Conservation (phyloP, 768 basidiomycete genomes). For the Pulveroboletus frians region DNA sequence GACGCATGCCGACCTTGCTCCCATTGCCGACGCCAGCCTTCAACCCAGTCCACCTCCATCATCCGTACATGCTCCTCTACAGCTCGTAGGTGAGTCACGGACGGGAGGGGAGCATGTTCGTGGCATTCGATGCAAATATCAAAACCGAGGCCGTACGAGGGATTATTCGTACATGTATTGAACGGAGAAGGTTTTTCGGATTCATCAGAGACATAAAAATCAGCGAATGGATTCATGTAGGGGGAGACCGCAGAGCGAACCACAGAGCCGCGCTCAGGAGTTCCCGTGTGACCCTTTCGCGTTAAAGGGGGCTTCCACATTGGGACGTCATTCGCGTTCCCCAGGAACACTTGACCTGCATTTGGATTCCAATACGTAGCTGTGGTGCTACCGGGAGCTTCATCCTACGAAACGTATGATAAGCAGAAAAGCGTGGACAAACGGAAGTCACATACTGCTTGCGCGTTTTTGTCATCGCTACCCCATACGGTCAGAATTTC, state of each 20-base stretch:
- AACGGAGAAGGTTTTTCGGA: slow-evolving; percentile 31
- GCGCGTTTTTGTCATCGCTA: slow-evolving; percentile 8
- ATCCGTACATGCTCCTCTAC: slow-evolving; percentile 70
- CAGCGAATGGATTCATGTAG: slow-evolving; percentile 15
- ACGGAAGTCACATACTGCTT: slow-evolving; percentile 4
- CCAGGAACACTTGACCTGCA: slow-evolving; percentile 70
- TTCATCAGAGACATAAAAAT: slow-evolving; percentile 12
- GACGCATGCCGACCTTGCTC: slow-evolving; percentile 10
- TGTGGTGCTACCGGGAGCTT: slow-evolving; percentile 31
- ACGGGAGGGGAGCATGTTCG: slow-evolving; percentile 72
- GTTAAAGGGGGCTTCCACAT: slow-evolving; percentile 28
- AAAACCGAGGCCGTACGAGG: slow-evolving; percentile 57
- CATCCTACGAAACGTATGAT: slow-evolving; percentile 13
- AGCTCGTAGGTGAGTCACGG: slow-evolving; percentile 56
- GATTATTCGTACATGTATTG: slow-evolving; percentile 36
- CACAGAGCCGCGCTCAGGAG: background rate
- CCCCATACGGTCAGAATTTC: slow-evolving; percentile 59
- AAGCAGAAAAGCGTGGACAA: background rate
- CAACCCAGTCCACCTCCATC: slow-evolving; percentile 65
- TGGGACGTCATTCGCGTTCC: slow-evolving; percentile 81
- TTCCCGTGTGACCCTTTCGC: slow-evolving; percentile 5
- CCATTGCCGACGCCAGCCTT: slow-evolving; percentile 32
- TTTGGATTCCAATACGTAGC: slow-evolving; percentile 48
- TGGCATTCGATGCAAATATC: slow-evolving; percentile 88
- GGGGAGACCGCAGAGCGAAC: slow-evolving; percentile 1